These are phyloP conservation scores for Ophiocordyceps sinensis DNA, from an alignment of 2,329 filamentous ascomycete genomes.

Conservation along the genomic window DNA sequence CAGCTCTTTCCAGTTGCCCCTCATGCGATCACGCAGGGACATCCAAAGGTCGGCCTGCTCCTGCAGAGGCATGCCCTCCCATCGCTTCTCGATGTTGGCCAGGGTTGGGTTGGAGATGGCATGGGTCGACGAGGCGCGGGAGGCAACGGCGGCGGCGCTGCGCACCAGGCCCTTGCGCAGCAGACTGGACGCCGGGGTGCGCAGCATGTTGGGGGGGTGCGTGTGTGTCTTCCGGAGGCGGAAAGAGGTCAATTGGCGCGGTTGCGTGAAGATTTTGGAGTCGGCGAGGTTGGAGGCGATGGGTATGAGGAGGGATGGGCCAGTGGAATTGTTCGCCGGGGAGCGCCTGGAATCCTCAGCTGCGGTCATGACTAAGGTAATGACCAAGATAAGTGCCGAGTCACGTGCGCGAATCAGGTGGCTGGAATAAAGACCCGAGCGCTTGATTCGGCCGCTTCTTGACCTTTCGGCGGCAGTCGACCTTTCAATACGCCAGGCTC, in stretches of 20 bases:
- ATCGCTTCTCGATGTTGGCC: constrained; percentile 97
- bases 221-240: constrained; percentile 16
- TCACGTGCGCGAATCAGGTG: constrained; percentile 1
- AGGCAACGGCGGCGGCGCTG: constrained; percentile 28
- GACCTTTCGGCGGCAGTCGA: too few relatives aligned
- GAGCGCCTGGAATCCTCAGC: neutral
- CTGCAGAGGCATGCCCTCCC: constrained; percentile 94
- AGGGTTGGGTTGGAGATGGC: constrained; percentile 97
- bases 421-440: too few relatives aligned
- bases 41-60: constrained; percentile 99
- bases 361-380: constrained; percentile 4
- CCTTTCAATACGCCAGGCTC: too few relatives aligned
- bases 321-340: neutral
- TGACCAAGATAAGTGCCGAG: constrained; percentile 2
- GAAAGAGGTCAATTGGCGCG: constrained; percentile 10
- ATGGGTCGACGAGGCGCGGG: constrained; percentile 54
- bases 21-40: constrained; percentile 95
- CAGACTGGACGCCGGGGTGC: constrained; percentile 36
- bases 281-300: too few relatives aligned
- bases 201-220: constrained; percentile 31
- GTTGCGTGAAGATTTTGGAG: constrained; percentile 3
- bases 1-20: constrained; percentile 90
- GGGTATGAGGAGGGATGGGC: too few relatives aligned
- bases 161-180: constrained; percentile 34
- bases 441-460: too few relatives aligned